phyloP scores from a whole-genome alignment of 2,329 filamentous ascomycete species.

The Aspergillus ustus region DNA sequence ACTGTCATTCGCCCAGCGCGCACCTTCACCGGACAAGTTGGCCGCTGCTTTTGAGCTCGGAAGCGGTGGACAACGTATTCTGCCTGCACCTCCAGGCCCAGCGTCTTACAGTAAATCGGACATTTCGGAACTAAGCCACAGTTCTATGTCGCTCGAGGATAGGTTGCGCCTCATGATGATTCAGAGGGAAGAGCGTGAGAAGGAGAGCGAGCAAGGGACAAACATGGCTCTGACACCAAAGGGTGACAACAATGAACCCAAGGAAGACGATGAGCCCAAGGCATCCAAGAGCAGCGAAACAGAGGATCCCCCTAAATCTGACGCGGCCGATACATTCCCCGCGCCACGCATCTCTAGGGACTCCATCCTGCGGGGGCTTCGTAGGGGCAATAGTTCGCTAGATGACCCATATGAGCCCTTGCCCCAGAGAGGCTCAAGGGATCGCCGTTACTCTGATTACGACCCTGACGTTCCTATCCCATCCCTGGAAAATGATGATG shows the following conservation, averaged over 20 bases:
- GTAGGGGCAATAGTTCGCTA: conserved; percentile 66
- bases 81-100: conserved; percentile 73
- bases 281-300: conserved; percentile 22
- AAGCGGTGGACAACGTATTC: conserved; percentile 66
- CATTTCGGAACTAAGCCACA: conserved; percentile 73
- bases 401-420: conserved; percentile 65
- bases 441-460: conserved; percentile 63
- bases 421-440: conserved; percentile 41
- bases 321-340: conserved; percentile 62
- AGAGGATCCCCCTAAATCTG: conserved; percentile 46
- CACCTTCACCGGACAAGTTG: conserved; percentile 65
- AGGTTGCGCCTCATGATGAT: conserved; percentile 87
- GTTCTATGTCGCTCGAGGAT: conserved; percentile 83
- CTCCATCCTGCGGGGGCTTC: conserved; percentile 87
- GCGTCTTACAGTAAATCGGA: conserved; percentile 75
- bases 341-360: conserved; percentile 87
- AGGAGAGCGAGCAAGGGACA: conserved; percentile 23
- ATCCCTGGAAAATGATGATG: conserved; percentile 72
- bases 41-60: conserved; percentile 75
- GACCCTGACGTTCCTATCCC: conserved; percentile 92
- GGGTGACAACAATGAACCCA: background rate
- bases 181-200: conserved; percentile 62
- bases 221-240: background rate
- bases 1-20: conserved; percentile 48
- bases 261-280: background rate